phyloP scores from a whole-genome alignment of 2,329 filamentous ascomycete genomes.

The Cladophialophora yegresii region DNA sequence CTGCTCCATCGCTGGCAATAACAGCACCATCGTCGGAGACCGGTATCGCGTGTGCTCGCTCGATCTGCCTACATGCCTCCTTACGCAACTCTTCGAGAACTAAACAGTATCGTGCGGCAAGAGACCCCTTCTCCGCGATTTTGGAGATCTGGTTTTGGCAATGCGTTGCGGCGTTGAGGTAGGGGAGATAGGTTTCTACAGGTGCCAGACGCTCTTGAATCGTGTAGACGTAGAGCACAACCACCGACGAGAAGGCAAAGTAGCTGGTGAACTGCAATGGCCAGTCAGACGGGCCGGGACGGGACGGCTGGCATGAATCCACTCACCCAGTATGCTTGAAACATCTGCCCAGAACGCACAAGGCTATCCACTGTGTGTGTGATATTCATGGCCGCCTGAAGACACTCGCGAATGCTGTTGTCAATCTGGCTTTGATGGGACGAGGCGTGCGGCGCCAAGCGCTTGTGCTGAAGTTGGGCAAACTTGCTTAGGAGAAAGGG shows the following conservation, averaged over 20 bases:
- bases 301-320: not conserved
- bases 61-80: constrained; percentile 35
- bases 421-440: not conserved
- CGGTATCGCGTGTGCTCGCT: constrained; percentile 1
- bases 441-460: too few species aligned
- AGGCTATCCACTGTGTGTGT: constrained; percentile 46
- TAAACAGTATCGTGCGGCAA: constrained; percentile 34
- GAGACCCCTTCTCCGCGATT: constrained; percentile 33
- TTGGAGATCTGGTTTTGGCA: constrained; percentile 34
- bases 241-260: constrained; percentile 33
- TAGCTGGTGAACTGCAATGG: constrained; percentile 35
- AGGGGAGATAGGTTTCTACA: constrained; percentile 25
- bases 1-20: too few species aligned
- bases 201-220: constrained; percentile 29
- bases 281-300: too few species aligned
- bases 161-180: constrained; percentile 31
- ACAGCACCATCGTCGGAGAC: too few species aligned
- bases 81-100: constrained; percentile 32
- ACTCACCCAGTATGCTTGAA: constrained; percentile 48
- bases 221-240: constrained; percentile 36
- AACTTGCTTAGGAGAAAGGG: constrained; percentile 44
- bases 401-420: not conserved
- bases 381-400: not conserved
- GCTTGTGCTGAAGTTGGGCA: constrained; percentile 37
- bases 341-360: constrained; percentile 43